Evolutionary conservation across 2,329 filamentous ascomycete species (phyloP).

Genomic region (Exophiala phaeomuriformis): DNA sequence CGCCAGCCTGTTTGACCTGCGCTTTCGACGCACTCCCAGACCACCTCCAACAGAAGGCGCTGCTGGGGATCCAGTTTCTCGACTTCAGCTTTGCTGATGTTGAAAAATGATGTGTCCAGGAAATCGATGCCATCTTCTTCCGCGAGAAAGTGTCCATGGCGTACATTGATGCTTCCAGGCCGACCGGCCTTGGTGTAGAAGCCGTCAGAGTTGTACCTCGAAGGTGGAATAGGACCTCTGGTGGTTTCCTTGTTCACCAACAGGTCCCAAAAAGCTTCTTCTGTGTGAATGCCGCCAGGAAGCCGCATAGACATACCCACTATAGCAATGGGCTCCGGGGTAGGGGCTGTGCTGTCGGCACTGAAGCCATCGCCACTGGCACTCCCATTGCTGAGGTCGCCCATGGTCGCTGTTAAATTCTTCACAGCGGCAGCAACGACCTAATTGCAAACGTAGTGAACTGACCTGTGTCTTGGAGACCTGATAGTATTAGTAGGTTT

Average conservation of each 20-base stretch:
- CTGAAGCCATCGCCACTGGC: background rate
- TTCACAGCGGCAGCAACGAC: background rate
- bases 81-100: slow-evolving; percentile 1
- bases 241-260: background rate
- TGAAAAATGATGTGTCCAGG: slow-evolving; percentile 11
- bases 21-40: slow-evolving; percentile 9
- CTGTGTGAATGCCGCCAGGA: slow-evolving; percentile 5
- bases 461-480: too few species aligned
- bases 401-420: background rate
- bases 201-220: slow-evolving; percentile 3
- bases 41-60: slow-evolving; percentile 12
- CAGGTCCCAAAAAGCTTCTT: slow-evolving; percentile 6
- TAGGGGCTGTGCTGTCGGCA: background rate
- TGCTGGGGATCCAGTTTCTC: slow-evolving; percentile 12
- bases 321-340: slow-evolving; percentile 12
- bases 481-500: too few species aligned
- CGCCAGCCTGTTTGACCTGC: slow-evolving; percentile 5
- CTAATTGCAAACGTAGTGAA: too few species aligned
- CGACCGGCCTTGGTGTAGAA: slow-evolving; percentile 9
- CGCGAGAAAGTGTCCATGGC: slow-evolving; percentile 9
- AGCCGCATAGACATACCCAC: slow-evolving; percentile 11
- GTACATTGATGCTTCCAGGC: slow-evolving; percentile 10
- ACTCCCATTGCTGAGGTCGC: background rate
- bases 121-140: slow-evolving; percentile 2
- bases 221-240: background rate